Percentiles rank a stretch among this genome's conserved stretches.
phyloP scores from a whole-genome alignment of 2,329 filamentous ascomycete genomes.

The Chrysoporthe deuterocubensis region DNA sequence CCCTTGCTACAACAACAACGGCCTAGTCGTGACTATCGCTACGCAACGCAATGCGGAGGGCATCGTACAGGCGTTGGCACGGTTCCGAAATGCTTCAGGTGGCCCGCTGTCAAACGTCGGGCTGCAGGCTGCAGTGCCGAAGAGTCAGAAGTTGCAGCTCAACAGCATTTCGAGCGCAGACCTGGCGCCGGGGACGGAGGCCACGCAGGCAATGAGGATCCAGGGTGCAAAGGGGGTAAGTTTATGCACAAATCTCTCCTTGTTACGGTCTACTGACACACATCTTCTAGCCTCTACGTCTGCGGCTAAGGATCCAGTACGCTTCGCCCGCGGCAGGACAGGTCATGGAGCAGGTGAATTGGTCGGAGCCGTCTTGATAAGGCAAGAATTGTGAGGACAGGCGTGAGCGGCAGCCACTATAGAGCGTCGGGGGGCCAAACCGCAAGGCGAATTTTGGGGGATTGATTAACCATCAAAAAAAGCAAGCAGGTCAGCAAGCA shows the following conservation, averaged over 20 bases:
- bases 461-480: neutral
- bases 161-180: slow-evolving; percentile 86
- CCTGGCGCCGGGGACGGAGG: slow-evolving; percentile 76
- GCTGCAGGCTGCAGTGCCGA: slow-evolving; percentile 92
- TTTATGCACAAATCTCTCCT: slow-evolving; percentile 36
- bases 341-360: slow-evolving; percentile 92
- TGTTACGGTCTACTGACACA: slow-evolving; percentile 15
- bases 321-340: slow-evolving; percentile 70
- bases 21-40: slow-evolving; percentile 78
- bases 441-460: slow-evolving; percentile 3
- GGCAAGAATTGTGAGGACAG: neutral
- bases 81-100: slow-evolving; percentile 78
- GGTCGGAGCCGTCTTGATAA: slow-evolving; percentile 73
- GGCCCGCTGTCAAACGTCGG: slow-evolving; percentile 73
- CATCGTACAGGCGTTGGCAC: slow-evolving; percentile 78
- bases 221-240: slow-evolving; percentile 86
- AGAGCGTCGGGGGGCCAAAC: slow-evolving; percentile 10
- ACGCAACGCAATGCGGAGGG: slow-evolving; percentile 82
- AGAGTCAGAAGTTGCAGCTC: slow-evolving; percentile 91
- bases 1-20: slow-evolving; percentile 85
- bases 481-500: slow-evolving; percentile 19
- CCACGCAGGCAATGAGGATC: slow-evolving; percentile 89
- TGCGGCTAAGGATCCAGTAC: slow-evolving; percentile 86
- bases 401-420: slow-evolving; percentile 10
- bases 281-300: slow-evolving; percentile 69